Evolutionary conservation across 768 basidiomycete species (phyloP).

Genomic region (Candolleomyces aberdarensis): DNA sequence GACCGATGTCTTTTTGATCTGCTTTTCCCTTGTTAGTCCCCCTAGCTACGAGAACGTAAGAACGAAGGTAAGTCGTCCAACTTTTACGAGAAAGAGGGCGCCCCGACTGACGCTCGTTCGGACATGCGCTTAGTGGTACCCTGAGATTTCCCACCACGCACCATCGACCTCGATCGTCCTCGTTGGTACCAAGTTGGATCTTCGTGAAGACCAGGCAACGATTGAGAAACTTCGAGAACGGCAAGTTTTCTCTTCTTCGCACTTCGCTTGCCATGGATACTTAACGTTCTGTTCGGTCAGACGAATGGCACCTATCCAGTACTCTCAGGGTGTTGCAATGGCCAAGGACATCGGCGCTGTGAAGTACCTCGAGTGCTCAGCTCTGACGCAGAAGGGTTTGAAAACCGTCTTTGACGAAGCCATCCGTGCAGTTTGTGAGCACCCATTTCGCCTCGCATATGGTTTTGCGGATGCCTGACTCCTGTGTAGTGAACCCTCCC

Average conservation of each 20-base stretch:
- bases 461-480: not conserved
- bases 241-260: constrained; percentile 31
- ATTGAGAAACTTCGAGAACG: constrained; percentile 93
- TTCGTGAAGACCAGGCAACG: constrained; percentile 92
- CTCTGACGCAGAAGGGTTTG: constrained; percentile 95
- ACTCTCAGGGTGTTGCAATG: constrained; percentile 87
- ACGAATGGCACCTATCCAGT: constrained; percentile 93
- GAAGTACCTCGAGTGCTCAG: constrained; percentile 95
- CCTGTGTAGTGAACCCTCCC: constrained; percentile 67
- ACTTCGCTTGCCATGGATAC: constrained; percentile 4
- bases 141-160: constrained; percentile 96
- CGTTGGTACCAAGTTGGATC: constrained; percentile 95
- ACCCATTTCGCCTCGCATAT: not conserved
- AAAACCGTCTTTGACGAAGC: constrained; percentile 99
- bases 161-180: constrained; percentile 91
- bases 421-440: constrained; percentile 92
- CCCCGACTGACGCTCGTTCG: constrained; percentile 5
- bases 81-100: not conserved
- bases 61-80: constrained; percentile 70
- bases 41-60: constrained; percentile 98
- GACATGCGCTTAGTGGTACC: constrained; percentile 69
- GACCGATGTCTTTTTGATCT: constrained; percentile 99
- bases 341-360: constrained; percentile 93
- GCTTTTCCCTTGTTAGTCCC: constrained; percentile 97
- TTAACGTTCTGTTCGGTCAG: constrained; percentile 32